Conservation (phyloP, 768 basidiomycete species). For the Psilocybe azurescens region DNA sequence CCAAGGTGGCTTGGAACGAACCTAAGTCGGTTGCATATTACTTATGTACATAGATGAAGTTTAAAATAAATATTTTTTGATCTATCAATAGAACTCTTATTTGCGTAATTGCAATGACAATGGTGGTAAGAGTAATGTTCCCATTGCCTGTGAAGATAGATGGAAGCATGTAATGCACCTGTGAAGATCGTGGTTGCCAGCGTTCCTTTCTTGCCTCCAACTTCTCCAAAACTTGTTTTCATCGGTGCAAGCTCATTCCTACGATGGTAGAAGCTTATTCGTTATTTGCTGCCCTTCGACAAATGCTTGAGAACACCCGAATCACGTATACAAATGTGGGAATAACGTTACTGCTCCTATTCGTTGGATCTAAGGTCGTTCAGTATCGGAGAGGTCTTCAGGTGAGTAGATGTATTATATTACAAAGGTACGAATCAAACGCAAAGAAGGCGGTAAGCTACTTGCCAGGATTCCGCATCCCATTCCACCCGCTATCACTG, state of each 20-base stretch:
- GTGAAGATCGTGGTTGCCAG: not conserved
- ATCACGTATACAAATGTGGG: not conserved
- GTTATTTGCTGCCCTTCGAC: not conserved
- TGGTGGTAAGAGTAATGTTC: too few relatives aligned
- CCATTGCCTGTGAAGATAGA: too few relatives aligned
- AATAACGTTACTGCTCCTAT: not conserved
- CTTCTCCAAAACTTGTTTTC: not conserved
- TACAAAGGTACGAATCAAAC: not conserved
- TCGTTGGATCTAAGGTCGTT: not conserved
- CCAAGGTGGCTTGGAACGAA: too few relatives aligned
- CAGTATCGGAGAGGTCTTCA: not conserved
- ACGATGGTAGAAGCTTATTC: not conserved
- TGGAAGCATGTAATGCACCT: too few relatives aligned
- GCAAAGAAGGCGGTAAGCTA: constrained; percentile 32
- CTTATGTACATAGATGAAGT: too few relatives aligned
- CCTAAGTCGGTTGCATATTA: too few relatives aligned
- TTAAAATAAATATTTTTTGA: too few relatives aligned
- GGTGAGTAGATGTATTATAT: not conserved
- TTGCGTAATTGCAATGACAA: too few relatives aligned
- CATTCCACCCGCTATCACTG: constrained; percentile 44
- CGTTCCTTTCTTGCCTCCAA: not conserved
- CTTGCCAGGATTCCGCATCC: constrained; percentile 44
- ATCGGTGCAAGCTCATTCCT: not conserved
- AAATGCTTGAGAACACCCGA: not conserved
- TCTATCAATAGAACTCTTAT: too few relatives aligned